Conservation (phyloP, 164 flowering plant species). For the Umbilicus rupestris region DNA sequence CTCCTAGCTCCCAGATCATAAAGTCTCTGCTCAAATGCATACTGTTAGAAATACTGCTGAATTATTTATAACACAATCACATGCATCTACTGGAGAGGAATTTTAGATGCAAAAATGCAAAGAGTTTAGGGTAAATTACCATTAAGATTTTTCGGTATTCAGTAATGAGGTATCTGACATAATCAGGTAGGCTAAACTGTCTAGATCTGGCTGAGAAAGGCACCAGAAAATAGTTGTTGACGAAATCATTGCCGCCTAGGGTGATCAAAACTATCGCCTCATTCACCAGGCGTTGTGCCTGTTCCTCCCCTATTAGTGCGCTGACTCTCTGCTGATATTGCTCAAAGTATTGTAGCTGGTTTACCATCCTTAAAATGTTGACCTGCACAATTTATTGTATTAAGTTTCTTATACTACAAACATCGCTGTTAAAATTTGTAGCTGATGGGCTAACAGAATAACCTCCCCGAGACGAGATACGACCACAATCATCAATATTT, state of each 20-base stretch:
- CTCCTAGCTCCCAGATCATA: constrained; percentile 55
- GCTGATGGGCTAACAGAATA: neutral
- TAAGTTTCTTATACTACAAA: neutral
- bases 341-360: constrained; percentile 37
- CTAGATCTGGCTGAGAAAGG: constrained; percentile 47
- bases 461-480: too few relatives aligned
- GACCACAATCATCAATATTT: too few relatives aligned
- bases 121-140: constrained; percentile 27
- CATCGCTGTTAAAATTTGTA: neutral
- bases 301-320: constrained; percentile 28
- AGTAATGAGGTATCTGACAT: constrained; percentile 27
- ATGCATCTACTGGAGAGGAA: neutral
- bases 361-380: constrained; percentile 39
- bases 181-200: constrained; percentile 44
- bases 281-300: constrained; percentile 34
- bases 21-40: constrained; percentile 33
- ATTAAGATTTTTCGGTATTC: constrained; percentile 44
- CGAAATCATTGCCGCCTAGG: constrained; percentile 75
- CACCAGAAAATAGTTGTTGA: constrained; percentile 65
- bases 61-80: neutral
- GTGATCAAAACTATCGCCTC: constrained; percentile 49
- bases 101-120: neutral
- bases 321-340: constrained; percentile 43
- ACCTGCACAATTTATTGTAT: constrained; percentile 24
- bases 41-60: neutral